A percentile compares a stretch with the other conserved stretches of the same genome.
Conservation (phyloP, 2,329 filamentous ascomycete genomes). For the Botrytis tulipae region DNA sequence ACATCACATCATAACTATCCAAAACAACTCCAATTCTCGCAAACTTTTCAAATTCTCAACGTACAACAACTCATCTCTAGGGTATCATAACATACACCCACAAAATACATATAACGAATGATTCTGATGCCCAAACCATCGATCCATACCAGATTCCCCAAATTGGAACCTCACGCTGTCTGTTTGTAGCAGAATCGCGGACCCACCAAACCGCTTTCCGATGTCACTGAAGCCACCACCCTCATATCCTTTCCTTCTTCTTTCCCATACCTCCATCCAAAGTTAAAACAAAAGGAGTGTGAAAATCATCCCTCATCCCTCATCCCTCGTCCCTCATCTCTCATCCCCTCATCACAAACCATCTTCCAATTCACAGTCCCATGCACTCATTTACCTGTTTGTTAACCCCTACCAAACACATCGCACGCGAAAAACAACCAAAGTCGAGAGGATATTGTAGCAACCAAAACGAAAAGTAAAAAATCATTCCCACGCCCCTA, state of each 20-base stretch:
- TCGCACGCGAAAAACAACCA: conserved; percentile 12
- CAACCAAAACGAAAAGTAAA: conserved; percentile 19
- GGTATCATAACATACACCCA: conserved; percentile 22
- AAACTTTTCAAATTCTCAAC: not conserved
- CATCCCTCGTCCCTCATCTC: not conserved
- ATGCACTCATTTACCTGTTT: conserved; percentile 5
- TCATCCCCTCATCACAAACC: conserved; percentile 13
- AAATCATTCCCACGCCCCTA: conserved; percentile 17
- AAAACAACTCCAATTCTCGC: not conserved
- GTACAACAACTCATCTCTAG: not conserved
- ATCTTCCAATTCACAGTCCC: conserved; percentile 13
- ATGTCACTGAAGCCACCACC: not conserved
- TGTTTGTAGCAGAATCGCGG: not conserved
- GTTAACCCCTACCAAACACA: not conserved
- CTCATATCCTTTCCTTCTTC: not conserved
- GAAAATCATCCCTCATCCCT: conserved; percentile 12
- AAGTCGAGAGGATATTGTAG: conserved; percentile 14
- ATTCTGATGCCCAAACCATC: not conserved
- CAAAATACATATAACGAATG: conserved; percentile 10
- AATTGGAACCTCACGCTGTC: not conserved
- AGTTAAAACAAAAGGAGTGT: conserved; percentile 11
- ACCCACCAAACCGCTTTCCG: conserved; percentile 7
- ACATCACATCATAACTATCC: not conserved
- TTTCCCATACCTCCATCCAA: conserved; percentile 10
- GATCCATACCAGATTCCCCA: conserved; percentile 13